A percentile compares a stretch with the other conserved stretches of the same genome.
Evolutionary conservation across 2,329 filamentous ascomycete species (phyloP).

Genomic region (Malbranchea zuffiana): DNA sequence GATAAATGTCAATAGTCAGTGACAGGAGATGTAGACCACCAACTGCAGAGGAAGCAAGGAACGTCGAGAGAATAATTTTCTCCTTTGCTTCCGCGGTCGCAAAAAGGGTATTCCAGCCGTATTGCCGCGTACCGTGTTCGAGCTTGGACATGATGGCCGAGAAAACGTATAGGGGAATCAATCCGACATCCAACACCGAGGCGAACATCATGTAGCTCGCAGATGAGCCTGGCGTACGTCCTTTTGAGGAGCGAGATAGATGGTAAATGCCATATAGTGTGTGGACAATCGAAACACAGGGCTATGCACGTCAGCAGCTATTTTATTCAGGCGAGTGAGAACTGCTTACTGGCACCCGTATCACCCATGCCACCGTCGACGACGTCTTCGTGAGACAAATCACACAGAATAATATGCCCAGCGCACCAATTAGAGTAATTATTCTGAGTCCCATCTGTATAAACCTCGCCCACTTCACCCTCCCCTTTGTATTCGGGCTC

Average conservation of each 20-base stretch:
- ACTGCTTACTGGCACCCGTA: conserved; percentile 60
- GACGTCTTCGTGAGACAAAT: conserved; percentile 63
- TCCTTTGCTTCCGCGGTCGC: conserved; percentile 43
- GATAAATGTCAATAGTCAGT: conserved; percentile 59
- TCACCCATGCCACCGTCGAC: conserved; percentile 58
- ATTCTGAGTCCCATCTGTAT: conserved; percentile 59
- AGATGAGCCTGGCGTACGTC: conserved; percentile 65
- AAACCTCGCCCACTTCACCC: conserved; percentile 58
- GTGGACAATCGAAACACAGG: conserved; percentile 62
- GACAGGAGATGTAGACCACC: conserved; percentile 61
- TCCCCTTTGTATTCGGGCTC: conserved; percentile 56
- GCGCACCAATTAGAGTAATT: conserved; percentile 55
- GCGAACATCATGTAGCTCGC: conserved; percentile 86
- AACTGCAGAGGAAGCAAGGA: conserved; percentile 54
- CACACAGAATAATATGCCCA: conserved; percentile 62
- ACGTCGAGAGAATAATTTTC: conserved; percentile 55
- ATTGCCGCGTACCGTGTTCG: conserved; percentile 36
- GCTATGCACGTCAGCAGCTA: conserved; percentile 39
- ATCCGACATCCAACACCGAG: conserved; percentile 56
- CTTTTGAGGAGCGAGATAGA: conserved; percentile 57
- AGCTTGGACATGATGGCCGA: conserved; percentile 44
- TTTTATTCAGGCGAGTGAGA: background rate
- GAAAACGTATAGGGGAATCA: conserved; percentile 54
- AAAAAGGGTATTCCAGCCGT: conserved; percentile 60
- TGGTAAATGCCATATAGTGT: conserved; percentile 73